Base-by-base conservation (phyloP, 1,139 yeast genomes). In the Suhomyces chickasaworum region DNA sequence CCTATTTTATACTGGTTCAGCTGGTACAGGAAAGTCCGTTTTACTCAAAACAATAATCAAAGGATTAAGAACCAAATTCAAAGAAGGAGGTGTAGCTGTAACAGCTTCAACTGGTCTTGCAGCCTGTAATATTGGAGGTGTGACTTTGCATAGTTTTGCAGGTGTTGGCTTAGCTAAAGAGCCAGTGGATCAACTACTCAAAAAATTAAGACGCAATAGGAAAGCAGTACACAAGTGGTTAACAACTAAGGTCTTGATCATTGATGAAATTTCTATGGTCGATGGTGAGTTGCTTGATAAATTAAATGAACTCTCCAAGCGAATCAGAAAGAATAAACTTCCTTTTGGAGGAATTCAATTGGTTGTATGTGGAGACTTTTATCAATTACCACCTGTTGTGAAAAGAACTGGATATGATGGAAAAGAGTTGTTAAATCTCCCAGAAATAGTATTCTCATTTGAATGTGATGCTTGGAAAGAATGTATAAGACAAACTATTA, bases 51-150 rank as follows among this genome's bases (percentile, higher is more conserved):
- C 85, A 22, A 76, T 93, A 35, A 91, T 93, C 45, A 77, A 80
- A 52, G 73, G 78, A 0, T 68, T 93, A 47, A 75, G 73, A 49
- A 47, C 54, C 1, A 74, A 69, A 45, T 73, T 82, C 58, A 73
- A 75, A 1, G 61, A 60, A 2, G 79, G 80, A 1, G 61, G 72
- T 12, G 90, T 90, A 1, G 95, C 89, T 0, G 89, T 89, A 1
- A 89, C 97, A 0, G 97, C 97, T 0, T 86, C 96, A 0, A 90
- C 97, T 0, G 97, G 97, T 0, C 69, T 90, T 36, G 97, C 97
- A 0, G 97, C 97, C 1, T 86, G 93, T 60, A 89, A 89, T 60
- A 84, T 90, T 49, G 96, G 96, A 4, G 97, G 97, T 18, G 78
- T 79, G 35, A 90, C 97, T 0, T 65, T 90, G 1, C 97, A 90